phyloP scores from a whole-genome alignment of 2,329 filamentous ascomycete genomes.

The Aspergillus sp. region DNA sequence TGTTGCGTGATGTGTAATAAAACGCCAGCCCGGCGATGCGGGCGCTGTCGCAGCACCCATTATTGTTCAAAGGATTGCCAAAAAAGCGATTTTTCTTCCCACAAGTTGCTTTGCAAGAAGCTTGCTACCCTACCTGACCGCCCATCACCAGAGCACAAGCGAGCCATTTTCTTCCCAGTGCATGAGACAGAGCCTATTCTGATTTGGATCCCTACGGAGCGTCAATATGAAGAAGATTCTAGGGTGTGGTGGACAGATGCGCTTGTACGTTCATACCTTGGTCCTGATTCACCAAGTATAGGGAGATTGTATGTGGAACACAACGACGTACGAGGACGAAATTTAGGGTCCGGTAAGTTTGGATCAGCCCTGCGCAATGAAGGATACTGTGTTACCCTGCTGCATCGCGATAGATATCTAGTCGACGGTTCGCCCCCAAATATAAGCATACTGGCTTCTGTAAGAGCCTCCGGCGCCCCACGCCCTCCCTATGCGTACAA shows the following conservation, averaged over 20 bases:
- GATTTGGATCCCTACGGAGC: conserved; percentile 3
- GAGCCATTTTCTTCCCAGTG: conserved; percentile 14
- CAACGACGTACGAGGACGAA: background rate
- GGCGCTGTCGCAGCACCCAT: background rate
- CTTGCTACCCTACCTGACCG: conserved; percentile 5
- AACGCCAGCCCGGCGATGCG: background rate
- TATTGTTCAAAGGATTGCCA: background rate
- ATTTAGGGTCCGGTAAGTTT: background rate
- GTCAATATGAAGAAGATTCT: background rate
- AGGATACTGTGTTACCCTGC: background rate
- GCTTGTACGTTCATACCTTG: background rate
- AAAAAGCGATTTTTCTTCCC: conserved; percentile 3
- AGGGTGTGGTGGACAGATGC: background rate
- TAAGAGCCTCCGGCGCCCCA: background rate
- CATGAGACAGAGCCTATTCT: background rate
- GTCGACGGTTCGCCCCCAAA: background rate
- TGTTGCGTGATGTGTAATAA: conserved; percentile 2
- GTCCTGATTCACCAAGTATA: background rate
- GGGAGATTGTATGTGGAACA: background rate
- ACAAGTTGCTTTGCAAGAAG: conserved; percentile 15
- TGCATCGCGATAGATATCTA: background rate
- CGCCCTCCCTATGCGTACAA: background rate
- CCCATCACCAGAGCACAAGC: conserved; percentile 12
- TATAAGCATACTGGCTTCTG: conserved; percentile 3
- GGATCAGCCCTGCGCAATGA: background rate